Evolutionary conservation across 805 yeast genomes (phyloP).

Genomic region (Cyberlindnera euphorbiae): DNA sequence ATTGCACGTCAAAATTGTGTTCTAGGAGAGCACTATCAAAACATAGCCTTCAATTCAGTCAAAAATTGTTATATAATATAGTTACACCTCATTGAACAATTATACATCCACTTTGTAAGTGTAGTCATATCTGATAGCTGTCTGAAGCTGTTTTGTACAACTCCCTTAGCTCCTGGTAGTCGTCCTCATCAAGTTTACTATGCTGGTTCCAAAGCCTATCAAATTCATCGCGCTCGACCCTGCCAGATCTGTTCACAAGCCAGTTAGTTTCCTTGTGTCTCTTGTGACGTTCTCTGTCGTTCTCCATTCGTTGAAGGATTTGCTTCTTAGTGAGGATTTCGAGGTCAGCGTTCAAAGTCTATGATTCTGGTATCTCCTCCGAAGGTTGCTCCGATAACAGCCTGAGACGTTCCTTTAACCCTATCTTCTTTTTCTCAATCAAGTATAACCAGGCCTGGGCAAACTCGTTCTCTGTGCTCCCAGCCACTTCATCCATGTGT

Average conservation of each 20-base stretch:
- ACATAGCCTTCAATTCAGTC: no score
- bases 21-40: no score
- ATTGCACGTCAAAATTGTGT: no score
- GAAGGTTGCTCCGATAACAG: constrained; percentile 8
- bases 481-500: constrained; percentile 3
- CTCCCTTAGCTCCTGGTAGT: constrained; percentile 47
- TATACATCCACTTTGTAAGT: no score
- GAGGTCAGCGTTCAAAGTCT: constrained; percentile 55
- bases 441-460: constrained; percentile 21
- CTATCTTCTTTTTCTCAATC: constrained; percentile 14
- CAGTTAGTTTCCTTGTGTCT: constrained; percentile 76
- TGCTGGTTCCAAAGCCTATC: constrained; percentile 37
- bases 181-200: constrained; percentile 38
- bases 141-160: constrained; percentile 48
- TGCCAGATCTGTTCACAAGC: constrained; percentile 52
- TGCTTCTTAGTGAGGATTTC: constrained; percentile 38
- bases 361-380: constrained; percentile 1
- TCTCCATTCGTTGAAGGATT: constrained; percentile 78
- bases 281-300: constrained; percentile 88
- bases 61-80: no score
- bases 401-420: constrained; percentile 11
- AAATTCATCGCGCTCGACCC: constrained; percentile 44
- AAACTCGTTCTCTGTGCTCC: constrained; percentile 13
- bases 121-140: constrained; percentile 43
- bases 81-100: no score